Evolutionary conservation across 179 eudicot genomes (phyloP).

Genomic region (Beta lomatogona): DNA sequence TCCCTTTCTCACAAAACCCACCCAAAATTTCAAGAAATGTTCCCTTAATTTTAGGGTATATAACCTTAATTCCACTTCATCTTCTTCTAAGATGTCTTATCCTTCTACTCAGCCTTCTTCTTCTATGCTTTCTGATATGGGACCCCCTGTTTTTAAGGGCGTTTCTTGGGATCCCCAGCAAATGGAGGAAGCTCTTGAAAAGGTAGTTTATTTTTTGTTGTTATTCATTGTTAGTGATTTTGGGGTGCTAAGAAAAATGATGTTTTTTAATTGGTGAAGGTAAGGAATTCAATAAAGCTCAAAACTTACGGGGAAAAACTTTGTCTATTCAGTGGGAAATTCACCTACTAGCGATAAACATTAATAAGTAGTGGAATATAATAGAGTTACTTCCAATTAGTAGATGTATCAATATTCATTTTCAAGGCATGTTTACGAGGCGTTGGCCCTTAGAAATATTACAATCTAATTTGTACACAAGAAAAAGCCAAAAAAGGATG

Average conservation of each 20-base stretch:
- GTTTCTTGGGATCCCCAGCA: constrained; percentile 28
- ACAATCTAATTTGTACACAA: too few species aligned
- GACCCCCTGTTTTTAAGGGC: constrained; percentile 25
- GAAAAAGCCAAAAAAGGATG: too few species aligned
- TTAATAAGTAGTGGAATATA: too few species aligned
- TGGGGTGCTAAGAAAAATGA: background rate
- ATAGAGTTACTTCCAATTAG: too few species aligned
- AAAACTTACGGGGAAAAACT: too few species aligned
- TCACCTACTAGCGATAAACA: too few species aligned
- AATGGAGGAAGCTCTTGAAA: constrained; percentile 58
- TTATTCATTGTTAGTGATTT: background rate
- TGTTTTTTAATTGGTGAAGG: background rate
- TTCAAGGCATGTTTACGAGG: too few species aligned
- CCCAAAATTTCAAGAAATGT: background rate
- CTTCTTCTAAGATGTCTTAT: constrained; percentile 14
- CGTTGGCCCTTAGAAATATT: too few species aligned
- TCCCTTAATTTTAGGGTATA: constrained; percentile 2
- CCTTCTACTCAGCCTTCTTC: constrained; percentile 17
- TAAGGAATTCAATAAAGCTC: too few species aligned
- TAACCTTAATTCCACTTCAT: background rate
- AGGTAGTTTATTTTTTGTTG: too few species aligned
- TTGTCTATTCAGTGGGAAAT: too few species aligned
- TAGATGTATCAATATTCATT: too few species aligned
- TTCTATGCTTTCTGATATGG: constrained; percentile 32
- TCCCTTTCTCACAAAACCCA: background rate